Evolutionary conservation across 306 rosid species (phyloP).

Genomic region (Inga oerstediana): DNA sequence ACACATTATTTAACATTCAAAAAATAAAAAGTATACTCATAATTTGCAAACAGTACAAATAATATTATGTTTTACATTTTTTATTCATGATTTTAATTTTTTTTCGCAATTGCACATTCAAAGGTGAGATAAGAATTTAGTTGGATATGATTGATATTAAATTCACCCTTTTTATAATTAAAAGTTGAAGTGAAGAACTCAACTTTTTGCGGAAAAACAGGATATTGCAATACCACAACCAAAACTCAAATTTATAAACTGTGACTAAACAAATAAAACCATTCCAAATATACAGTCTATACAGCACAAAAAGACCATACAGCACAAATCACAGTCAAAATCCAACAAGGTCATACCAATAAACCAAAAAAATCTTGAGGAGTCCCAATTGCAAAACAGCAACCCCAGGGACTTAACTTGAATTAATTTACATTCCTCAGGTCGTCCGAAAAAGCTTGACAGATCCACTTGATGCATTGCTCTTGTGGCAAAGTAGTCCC

Average conservation of each 20-base stretch:
- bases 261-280: background rate
- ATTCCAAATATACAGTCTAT: slow-evolving; percentile 4
- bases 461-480: background rate
- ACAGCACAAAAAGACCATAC: slow-evolving; percentile 27
- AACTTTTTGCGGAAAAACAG: background rate
- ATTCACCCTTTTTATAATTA: background rate
- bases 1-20: no score
- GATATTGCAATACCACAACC: background rate
- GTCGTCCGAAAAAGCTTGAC: slow-evolving; percentile 25
- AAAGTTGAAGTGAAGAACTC: background rate
- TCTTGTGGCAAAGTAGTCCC: no score
- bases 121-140: background rate
- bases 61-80: no score
- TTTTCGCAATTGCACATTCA: background rate
- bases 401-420: slow-evolving; percentile 6
- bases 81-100: no score
- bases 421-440: slow-evolving; percentile 31
- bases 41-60: no score
- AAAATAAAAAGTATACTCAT: no score
- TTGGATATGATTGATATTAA: background rate
- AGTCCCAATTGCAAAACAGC: slow-evolving; percentile 30
- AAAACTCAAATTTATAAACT: background rate
- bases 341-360: slow-evolving; percentile 9
- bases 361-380: background rate
- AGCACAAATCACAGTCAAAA: slow-evolving; percentile 28